Conservation (phyloP, 116 monocot genomes). For the Cymodocea nodosa region DNA sequence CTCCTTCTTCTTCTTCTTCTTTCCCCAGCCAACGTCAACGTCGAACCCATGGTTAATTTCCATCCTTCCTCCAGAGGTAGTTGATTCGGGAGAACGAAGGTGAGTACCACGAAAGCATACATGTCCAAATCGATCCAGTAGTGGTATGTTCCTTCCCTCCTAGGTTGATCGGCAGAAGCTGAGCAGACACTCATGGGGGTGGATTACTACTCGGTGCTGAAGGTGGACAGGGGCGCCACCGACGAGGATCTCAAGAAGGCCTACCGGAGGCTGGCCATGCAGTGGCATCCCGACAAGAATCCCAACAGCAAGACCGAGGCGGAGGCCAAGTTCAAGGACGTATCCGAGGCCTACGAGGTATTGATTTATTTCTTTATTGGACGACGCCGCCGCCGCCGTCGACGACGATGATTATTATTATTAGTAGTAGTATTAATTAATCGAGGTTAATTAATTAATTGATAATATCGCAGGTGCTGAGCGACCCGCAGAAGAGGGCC, state of each 20-base stretch:
- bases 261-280: constrained; percentile 69
- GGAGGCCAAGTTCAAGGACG: constrained; percentile 83
- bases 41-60: too few relatives aligned
- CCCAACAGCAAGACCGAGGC: constrained; percentile 60
- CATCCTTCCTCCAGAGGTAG: neutral
- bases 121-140: too few relatives aligned
- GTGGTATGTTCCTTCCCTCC: too few relatives aligned
- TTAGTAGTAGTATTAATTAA: too few relatives aligned
- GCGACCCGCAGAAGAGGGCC: constrained; percentile 62
- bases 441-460: too few relatives aligned
- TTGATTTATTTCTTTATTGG: neutral
- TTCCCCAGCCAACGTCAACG: neutral
- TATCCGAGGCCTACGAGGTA: constrained; percentile 85
- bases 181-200: constrained; percentile 35
- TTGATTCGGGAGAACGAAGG: too few relatives aligned
- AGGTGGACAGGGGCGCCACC: constrained; percentile 40
- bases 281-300: constrained; percentile 95
- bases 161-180: neutral
- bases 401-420: too few relatives aligned
- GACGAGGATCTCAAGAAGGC: constrained; percentile 85
- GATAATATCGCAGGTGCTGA: constrained; percentile 38
- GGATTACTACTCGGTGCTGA: constrained; percentile 71
- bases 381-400: too few relatives aligned
- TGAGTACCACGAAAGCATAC: too few relatives aligned
- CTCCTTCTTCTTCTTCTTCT: neutral